Evolutionary conservation across 1,284 basidiomycete genomes (phyloP), one percentile per base, ranked within the genome.

Genomic region (Gomphus bonarii): DNA sequence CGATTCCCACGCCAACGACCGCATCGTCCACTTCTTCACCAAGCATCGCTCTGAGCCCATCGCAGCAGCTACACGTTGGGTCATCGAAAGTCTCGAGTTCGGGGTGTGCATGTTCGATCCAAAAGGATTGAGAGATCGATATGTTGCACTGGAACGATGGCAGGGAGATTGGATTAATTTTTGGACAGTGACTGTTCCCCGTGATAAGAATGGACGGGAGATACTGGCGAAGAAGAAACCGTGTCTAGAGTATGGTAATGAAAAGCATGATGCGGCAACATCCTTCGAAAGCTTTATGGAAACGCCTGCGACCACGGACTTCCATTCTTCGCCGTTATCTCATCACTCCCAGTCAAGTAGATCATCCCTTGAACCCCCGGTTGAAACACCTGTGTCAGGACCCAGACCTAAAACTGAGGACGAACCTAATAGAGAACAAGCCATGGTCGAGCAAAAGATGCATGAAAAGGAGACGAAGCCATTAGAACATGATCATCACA

Each of bases 41-140:
- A 80, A 79, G 60, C 78, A 82, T 65, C 66, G 72, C 9, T 70
- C 78, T 47, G 75, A 74, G 18, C 77, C 77, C 0, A 64, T 79
- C 38, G 65, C 65, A 18, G 73, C 75, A 2, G 72, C 74, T 42
- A 74, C 72, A 61, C 71, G 70, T 14, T 80, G 76, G 77, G 63
- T 80, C 31, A 61, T 76, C 20, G 78, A 81, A 61, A 71, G 72
- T 49, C 77, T 78, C 59, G 78, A 82, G 63, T 81, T 80, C 60
- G 78, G 79, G 3, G 67, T 70, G 7, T 76, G 73, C 63, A 78
- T 81, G 76, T 79, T 81, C 62, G 79, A 81, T 61, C 76, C 78
- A 0, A 61, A 63, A 9, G 77, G 72, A 0, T 65, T 82, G 42
- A 72, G 70, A 50, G 65, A 70, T 4, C 73, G 79, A 16, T 82